Conservation (phyloP, 495 filamentous ascomycete species). For the Xylaria flabelliformis region DNA sequence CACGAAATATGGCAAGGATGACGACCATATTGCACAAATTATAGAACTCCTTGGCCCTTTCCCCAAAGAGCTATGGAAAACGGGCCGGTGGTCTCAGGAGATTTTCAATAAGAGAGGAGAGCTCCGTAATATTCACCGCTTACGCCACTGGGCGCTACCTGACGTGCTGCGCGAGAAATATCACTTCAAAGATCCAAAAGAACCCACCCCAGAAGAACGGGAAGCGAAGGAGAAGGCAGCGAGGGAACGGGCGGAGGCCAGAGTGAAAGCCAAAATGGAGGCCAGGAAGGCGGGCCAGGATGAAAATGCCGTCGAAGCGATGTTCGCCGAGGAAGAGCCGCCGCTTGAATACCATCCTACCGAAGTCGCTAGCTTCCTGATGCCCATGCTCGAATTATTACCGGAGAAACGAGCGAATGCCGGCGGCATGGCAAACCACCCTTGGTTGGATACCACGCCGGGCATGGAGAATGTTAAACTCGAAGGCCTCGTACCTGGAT, state of each 20-base stretch:
- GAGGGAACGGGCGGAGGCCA: slow-evolving; percentile 60
- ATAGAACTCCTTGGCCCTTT: slow-evolving; percentile 96
- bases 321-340: slow-evolving; percentile 37
- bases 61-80: slow-evolving; percentile 86
- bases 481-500: slow-evolving; percentile 73
- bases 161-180: slow-evolving; percentile 97
- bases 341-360: slow-evolving; percentile 39
- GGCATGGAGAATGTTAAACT: slow-evolving; percentile 86
- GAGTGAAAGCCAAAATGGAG: slow-evolving; percentile 53
- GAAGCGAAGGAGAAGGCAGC: slow-evolving; percentile 40
- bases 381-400: slow-evolving; percentile 89
- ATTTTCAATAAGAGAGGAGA: slow-evolving; percentile 99
- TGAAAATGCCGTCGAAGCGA: slow-evolving; percentile 40
- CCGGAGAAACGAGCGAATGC: slow-evolving; percentile 92
- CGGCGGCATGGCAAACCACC: slow-evolving; percentile 87
- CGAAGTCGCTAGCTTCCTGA: slow-evolving; percentile 79
- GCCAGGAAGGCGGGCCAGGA: slow-evolving; percentile 42
- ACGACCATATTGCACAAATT: slow-evolving; percentile 99
- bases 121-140: slow-evolving; percentile 93
- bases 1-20: slow-evolving; percentile 99
- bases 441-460: slow-evolving; percentile 79
- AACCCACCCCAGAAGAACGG: slow-evolving; percentile 31
- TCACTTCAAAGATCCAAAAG: slow-evolving; percentile 75
- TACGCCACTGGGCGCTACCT: slow-evolving; percentile 94
- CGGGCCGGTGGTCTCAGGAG: slow-evolving; percentile 96